Evolutionary conservation across 257 asterid species (phyloP).

Genomic region (Dorcoceras hygrometricum): DNA sequence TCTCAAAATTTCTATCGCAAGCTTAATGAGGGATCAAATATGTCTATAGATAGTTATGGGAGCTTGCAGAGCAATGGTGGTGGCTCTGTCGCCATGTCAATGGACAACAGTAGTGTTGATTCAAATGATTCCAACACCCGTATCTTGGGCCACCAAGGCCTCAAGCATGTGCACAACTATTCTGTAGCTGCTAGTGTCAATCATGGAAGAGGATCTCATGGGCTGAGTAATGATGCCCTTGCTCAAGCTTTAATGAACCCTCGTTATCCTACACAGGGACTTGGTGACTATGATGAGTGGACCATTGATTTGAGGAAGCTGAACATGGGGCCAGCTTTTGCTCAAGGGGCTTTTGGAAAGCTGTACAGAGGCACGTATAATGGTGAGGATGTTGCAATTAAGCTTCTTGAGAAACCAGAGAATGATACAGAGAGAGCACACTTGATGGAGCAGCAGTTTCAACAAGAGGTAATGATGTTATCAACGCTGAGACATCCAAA

Average conservation of each 20-base stretch:
- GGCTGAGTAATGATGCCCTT: conserved; percentile 59
- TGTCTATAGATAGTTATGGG: conserved; percentile 67
- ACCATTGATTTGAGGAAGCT: conserved; percentile 61
- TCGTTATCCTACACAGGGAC: conserved; percentile 53
- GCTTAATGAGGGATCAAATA: conserved; percentile 68
- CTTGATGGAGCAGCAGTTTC: conserved; percentile 64
- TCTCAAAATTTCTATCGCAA: conserved; percentile 63
- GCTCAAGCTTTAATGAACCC: conserved; percentile 61
- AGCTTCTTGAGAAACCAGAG: conserved; percentile 65
- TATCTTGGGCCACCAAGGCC: conserved; percentile 63
- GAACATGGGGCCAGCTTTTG: conserved; percentile 65
- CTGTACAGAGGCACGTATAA: conserved; percentile 55
- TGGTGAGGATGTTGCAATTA: conserved; percentile 61
- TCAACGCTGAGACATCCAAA: conserved; percentile 55
- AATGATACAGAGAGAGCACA: conserved; percentile 53
- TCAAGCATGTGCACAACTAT: conserved; percentile 55
- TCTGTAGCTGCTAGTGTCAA: conserved; percentile 60
- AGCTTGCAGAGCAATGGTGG: conserved; percentile 76
- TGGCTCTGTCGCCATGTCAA: conserved; percentile 71
- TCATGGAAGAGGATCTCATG: conserved; percentile 53
- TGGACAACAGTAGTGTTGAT: conserved; percentile 76
- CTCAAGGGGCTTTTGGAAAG: conserved; percentile 69
- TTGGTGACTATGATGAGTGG: conserved; percentile 56
- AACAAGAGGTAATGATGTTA: conserved; percentile 71
- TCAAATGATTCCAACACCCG: conserved; percentile 69